Conservation (phyloP, 768 basidiomycete species). For the Coprinellus aureogranulatus region DNA sequence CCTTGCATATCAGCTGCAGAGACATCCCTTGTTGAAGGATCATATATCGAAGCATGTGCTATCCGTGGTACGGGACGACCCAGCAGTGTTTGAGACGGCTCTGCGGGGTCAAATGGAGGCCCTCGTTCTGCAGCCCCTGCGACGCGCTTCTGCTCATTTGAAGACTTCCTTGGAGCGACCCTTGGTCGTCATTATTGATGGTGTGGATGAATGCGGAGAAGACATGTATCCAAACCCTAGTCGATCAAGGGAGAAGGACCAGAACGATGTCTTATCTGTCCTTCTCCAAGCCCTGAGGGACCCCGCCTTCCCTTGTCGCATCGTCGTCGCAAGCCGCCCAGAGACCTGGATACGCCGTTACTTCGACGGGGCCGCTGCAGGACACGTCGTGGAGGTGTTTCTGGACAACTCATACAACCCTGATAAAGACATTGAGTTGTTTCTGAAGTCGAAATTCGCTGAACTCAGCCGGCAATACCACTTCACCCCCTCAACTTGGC, state of each 20-base stretch:
- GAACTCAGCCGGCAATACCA: neutral
- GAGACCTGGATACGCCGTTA: neutral
- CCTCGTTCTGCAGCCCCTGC: neutral
- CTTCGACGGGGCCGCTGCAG: neutral
- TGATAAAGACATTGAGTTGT: neutral
- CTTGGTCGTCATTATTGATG: slow-evolving; percentile 2
- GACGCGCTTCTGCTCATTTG: neutral
- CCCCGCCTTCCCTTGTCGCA: neutral
- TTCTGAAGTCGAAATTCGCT: neutral
- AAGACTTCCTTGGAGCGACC: no score
- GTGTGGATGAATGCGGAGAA: slow-evolving; percentile 1
- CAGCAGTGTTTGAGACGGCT: neutral
- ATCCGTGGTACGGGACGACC: neutral
- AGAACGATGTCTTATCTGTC: neutral
- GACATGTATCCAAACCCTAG: neutral
- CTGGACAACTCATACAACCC: neutral
- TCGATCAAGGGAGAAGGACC: neutral
- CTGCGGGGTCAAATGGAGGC: neutral
- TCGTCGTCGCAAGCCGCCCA: slow-evolving; percentile 2
- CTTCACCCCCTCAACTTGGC: neutral
- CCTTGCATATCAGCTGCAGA: slow-evolving; percentile 1
- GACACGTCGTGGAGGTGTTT: neutral
- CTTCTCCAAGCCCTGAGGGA: neutral
- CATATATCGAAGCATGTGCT: neutral
- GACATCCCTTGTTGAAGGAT: neutral